Conservation (phyloP, 1,284 basidiomycete species). For the Ceratobasidium sp. region DNA sequence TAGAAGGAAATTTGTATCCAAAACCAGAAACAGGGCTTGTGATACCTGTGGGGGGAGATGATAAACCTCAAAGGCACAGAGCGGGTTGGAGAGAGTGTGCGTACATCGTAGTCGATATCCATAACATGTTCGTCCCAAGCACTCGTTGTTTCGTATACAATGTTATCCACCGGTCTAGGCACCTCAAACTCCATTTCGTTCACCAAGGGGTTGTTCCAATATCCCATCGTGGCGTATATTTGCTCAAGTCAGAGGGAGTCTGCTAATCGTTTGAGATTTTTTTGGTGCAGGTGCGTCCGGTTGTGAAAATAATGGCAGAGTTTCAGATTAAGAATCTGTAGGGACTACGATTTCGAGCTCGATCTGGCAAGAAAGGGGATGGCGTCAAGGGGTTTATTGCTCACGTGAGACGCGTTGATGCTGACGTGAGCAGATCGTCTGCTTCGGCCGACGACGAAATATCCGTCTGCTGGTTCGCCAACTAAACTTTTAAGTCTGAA, state of each 20-base stretch:
- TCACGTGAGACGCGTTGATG: slow-evolving; percentile 29
- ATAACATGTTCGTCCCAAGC: slow-evolving; percentile 36
- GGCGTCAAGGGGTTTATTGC: background rate
- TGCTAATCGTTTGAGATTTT: background rate
- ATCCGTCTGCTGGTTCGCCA: slow-evolving; percentile 24
- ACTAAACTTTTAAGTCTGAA: slow-evolving; percentile 27
- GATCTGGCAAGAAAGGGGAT: slow-evolving; percentile 13
- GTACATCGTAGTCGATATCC: slow-evolving; percentile 23
- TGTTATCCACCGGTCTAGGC: slow-evolving; percentile 11
- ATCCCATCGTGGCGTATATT: slow-evolving; percentile 1
- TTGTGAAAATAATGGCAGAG: too few relatives aligned
- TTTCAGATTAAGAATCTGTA: background rate
- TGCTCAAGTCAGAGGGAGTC: background rate
- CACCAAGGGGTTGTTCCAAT: slow-evolving; percentile 6
- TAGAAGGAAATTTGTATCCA: slow-evolving; percentile 33
- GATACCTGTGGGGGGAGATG: background rate
- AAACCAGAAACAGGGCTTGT: slow-evolving; percentile 24
- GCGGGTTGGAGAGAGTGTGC: background rate
- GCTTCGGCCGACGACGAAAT: slow-evolving; percentile 38
- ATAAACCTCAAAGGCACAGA: background rate
- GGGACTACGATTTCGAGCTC: background rate
- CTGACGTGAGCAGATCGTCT: slow-evolving; percentile 1
- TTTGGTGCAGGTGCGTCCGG: background rate
- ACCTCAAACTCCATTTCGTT: slow-evolving; percentile 33
- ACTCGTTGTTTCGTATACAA: slow-evolving; percentile 21